These are phyloP conservation scores for Ormosia semicastrata DNA, from an alignment of 306 rosid genomes.

Conservation along the genomic window DNA sequence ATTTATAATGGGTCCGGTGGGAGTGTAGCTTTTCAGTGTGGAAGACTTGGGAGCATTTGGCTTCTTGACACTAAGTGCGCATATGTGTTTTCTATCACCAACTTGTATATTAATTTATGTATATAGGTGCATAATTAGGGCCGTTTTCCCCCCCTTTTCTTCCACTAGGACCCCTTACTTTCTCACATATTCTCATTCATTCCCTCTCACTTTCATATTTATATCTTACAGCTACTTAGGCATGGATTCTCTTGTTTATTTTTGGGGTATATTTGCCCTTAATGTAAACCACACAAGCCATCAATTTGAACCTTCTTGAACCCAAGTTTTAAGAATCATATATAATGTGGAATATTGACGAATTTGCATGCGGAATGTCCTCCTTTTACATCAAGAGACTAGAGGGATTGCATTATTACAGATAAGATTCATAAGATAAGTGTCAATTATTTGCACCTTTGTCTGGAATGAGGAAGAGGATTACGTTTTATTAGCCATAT, in stretches of 20 bases:
- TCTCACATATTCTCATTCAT: constrained; percentile 36
- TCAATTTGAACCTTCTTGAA: constrained; percentile 35
- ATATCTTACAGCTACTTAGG: constrained; percentile 23
- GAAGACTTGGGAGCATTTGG: constrained; percentile 40
- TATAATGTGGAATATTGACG: constrained; percentile 27
- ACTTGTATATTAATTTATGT: constrained; percentile 32
- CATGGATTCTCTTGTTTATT: constrained; percentile 29
- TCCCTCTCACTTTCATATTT: constrained; percentile 29
- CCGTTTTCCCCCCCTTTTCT: constrained; percentile 20
- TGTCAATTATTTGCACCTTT: constrained; percentile 24
- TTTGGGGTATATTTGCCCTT: constrained; percentile 32
- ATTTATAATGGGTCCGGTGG: constrained; percentile 54
- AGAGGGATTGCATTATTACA: not conserved
- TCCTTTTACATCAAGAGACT: constrained; percentile 32
- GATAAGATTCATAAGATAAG: constrained; percentile 39
- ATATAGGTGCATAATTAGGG: constrained; percentile 31
- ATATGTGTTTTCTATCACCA: constrained; percentile 39
- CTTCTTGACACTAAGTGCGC: constrained; percentile 52
- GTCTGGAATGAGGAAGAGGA: not conserved
- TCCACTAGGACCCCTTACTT: constrained; percentile 30
- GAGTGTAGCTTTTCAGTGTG: constrained; percentile 48
- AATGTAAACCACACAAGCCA: constrained; percentile 22
- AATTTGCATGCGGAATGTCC: constrained; percentile 32
- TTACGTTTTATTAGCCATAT: not conserved
- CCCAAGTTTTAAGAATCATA: constrained; percentile 20